Conservation (phyloP, 805 yeast genomes). For the Lachancea sp. region DNA sequence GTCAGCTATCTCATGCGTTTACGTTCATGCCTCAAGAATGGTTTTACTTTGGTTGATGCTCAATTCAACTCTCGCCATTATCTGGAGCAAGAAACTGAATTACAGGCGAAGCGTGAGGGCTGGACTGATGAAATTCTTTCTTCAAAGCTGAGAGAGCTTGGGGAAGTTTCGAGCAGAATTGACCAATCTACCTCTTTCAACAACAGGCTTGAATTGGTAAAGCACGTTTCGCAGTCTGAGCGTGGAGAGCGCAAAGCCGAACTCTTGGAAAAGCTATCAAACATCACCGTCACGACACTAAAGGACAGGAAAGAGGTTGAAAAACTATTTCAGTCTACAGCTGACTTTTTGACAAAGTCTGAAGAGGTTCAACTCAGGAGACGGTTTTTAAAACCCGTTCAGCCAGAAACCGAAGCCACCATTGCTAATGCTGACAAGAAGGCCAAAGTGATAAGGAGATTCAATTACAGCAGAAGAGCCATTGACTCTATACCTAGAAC, state of each 20-base stretch:
- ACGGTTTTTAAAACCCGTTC: slow-evolving; percentile 48
- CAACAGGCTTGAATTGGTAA: slow-evolving; percentile 21
- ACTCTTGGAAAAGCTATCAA: neutral
- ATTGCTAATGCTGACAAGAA: slow-evolving; percentile 41
- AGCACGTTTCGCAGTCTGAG: slow-evolving; percentile 30
- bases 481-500: slow-evolving; percentile 51
- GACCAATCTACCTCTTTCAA: slow-evolving; percentile 22
- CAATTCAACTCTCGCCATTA: slow-evolving; percentile 51
- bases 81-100: slow-evolving; percentile 38
- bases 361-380: slow-evolving; percentile 39
- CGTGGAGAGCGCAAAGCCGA: slow-evolving; percentile 10
- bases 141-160: slow-evolving; percentile 17
- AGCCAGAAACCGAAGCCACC: slow-evolving; percentile 45
- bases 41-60: slow-evolving; percentile 52
- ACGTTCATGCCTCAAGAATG: slow-evolving; percentile 51
- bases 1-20: slow-evolving; percentile 48
- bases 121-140: slow-evolving; percentile 27
- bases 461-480: slow-evolving; percentile 50
- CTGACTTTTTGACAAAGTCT: slow-evolving; percentile 24
- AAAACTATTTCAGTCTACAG: slow-evolving; percentile 37
- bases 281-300: slow-evolving; percentile 7
- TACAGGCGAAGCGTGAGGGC: slow-evolving; percentile 35
- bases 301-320: slow-evolving; percentile 36
- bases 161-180: slow-evolving; percentile 11
- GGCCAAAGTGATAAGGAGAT: slow-evolving; percentile 47